Conservation (phyloP, 1,284 basidiomycete species). For the Mycosarcoma mackinlayi region DNA sequence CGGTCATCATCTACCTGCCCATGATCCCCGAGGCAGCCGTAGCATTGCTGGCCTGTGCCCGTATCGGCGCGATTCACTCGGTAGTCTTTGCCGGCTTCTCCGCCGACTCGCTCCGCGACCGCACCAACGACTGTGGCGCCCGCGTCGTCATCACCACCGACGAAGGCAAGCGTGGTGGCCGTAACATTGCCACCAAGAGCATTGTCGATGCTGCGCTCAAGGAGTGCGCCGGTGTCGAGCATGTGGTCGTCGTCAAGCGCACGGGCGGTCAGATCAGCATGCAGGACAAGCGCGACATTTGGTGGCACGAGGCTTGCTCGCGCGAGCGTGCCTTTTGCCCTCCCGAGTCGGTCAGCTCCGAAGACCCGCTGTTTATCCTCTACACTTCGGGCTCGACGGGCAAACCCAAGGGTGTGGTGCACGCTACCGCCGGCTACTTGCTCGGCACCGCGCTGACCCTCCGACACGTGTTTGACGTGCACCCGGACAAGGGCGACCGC, state of each 20-base stretch:
- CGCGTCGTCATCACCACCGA: conserved; percentile 94
- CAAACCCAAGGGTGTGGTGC: conserved; percentile 96
- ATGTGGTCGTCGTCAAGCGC: conserved; percentile 88
- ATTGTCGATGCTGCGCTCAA: conserved; percentile 91
- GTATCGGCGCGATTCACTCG: conserved; percentile 97
- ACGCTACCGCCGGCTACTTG: conserved; percentile 92
- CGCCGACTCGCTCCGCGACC: conserved; percentile 93
- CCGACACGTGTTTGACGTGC: conserved; percentile 96
- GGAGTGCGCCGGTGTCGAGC: conserved; percentile 85
- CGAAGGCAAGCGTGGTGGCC: conserved; percentile 95
- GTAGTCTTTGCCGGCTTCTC: conserved; percentile 98
- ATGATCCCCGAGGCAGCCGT: conserved; percentile 79
- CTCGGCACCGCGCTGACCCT: conserved; percentile 89
- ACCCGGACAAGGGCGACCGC: conserved; percentile 73
- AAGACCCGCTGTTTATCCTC: conserved; percentile 97
- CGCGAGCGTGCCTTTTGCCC: conserved; percentile 91
- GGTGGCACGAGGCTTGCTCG: conserved; percentile 93
- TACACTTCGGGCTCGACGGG: conserved; percentile 95
- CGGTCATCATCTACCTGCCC: conserved; percentile 74
- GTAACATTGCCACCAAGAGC: conserved; percentile 90
- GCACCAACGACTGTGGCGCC: conserved; percentile 88
- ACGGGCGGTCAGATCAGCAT: conserved; percentile 86
- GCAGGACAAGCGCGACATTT: conserved; percentile 86
- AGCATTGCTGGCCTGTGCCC: conserved; percentile 95
- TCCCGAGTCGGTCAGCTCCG: conserved; percentile 84